A percentile compares a stretch with the other conserved stretches of the same genome.
These are phyloP conservation scores for Phytophthora cactorum DNA, from an alignment of 352 stramenopile genomes.

Conservation along the genomic window DNA sequence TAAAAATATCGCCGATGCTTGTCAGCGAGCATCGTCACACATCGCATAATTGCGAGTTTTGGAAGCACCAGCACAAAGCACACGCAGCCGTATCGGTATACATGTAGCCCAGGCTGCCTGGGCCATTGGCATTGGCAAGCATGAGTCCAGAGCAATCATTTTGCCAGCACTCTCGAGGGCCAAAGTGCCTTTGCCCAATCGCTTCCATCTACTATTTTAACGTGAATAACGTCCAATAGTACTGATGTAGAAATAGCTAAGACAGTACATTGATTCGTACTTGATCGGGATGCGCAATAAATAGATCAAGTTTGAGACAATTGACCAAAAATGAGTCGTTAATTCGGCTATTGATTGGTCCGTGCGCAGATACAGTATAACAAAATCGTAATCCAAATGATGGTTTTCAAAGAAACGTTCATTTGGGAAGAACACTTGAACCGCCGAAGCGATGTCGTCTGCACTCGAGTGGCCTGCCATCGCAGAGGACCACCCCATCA, in stretches of 20 bases:
- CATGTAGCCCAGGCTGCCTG: too few relatives aligned
- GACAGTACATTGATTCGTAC: background rate
- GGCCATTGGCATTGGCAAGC: too few relatives aligned
- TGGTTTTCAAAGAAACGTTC: conserved; percentile 5
- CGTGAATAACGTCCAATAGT: background rate
- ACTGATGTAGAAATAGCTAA: background rate
- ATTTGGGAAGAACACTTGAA: conserved; percentile 15
- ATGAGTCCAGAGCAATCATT: too few relatives aligned
- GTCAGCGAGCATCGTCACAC: too few relatives aligned
- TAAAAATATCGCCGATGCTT: conserved; percentile 19
- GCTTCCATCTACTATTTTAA: background rate
- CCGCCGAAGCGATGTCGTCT: conserved; percentile 15
- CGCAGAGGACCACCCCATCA: conserved; percentile 28
- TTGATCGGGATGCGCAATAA: background rate
- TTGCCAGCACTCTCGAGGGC: too few relatives aligned
- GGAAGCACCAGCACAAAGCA: too few relatives aligned
- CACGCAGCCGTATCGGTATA: too few relatives aligned
- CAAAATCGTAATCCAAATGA: background rate
- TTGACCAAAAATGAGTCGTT: background rate
- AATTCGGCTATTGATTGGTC: too few relatives aligned
- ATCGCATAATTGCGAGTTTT: too few relatives aligned
- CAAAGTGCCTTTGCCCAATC: background rate
- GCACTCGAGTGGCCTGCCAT: conserved; percentile 25
- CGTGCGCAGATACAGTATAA: too few relatives aligned
- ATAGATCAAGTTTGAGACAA: background rate